Conservation (phyloP, 2,329 filamentous ascomycete genomes). For the Didymellaceae sp. region DNA sequence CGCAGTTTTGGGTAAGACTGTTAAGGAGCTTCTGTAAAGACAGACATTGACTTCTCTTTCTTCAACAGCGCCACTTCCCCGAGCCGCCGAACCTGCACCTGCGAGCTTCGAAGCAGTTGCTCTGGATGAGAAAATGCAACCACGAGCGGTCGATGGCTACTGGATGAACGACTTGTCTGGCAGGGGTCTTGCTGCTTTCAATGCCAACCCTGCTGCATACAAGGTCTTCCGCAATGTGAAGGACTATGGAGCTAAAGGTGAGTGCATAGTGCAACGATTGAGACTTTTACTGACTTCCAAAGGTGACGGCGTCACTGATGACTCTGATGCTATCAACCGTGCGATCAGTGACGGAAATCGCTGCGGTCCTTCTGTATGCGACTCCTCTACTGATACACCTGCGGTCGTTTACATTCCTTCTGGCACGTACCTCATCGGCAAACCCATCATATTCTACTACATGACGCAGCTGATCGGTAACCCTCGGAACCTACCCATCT, state of each 20-base stretch:
- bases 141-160: conserved; percentile 36
- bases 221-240: conserved; percentile 54
- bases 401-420: conserved; percentile 65
- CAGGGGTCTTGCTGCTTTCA: conserved; percentile 52
- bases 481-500: conserved; percentile 60
- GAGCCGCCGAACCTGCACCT: conserved; percentile 9
- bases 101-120: neutral
- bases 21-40: conserved; percentile 5
- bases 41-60: conserved; percentile 3
- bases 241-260: conserved; percentile 54
- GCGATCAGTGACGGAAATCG: conserved; percentile 54
- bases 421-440: conserved; percentile 60
- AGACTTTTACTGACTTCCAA: conserved; percentile 17
- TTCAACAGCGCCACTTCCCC: conserved; percentile 16
- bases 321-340: conserved; percentile 63
- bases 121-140: conserved; percentile 7
- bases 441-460: conserved; percentile 68
- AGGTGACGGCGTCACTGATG: conserved; percentile 50
- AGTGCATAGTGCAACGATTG: neutral
- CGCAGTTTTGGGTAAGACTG: conserved; percentile 15
- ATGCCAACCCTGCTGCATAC: conserved; percentile 47
- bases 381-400: conserved; percentile 59
- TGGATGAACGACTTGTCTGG: conserved; percentile 54
- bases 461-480: conserved; percentile 69
- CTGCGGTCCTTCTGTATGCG: conserved; percentile 53